phyloP scores from a whole-genome alignment of 345 rosid species.

The Linum usitatissimum region DNA sequence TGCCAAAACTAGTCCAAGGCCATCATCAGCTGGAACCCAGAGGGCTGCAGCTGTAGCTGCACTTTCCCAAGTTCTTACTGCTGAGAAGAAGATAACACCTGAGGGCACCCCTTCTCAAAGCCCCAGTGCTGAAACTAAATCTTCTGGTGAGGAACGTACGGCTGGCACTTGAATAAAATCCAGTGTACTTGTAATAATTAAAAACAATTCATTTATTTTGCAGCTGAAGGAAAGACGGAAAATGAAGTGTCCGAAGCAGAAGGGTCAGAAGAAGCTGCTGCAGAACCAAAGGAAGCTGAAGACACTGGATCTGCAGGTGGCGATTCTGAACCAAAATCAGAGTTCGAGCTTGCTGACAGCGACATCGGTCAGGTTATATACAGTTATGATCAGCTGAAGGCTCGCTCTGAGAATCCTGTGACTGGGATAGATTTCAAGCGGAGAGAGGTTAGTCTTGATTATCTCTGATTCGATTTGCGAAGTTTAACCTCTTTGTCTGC shows the following conservation, averaged over 20 bases:
- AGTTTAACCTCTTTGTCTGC: background rate
- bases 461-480: background rate
- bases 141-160: slow-evolving; percentile 30
- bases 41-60: slow-evolving; percentile 98
- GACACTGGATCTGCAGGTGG: slow-evolving; percentile 32
- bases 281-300: slow-evolving; percentile 40
- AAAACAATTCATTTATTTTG: background rate
- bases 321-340: slow-evolving; percentile 40
- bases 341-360: slow-evolving; percentile 34
- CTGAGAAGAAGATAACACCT: slow-evolving; percentile 64
- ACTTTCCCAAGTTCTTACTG: slow-evolving; percentile 77
- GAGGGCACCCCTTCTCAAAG: slow-evolving; percentile 54
- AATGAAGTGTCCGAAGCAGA: slow-evolving; percentile 30
- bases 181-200: background rate
- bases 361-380: slow-evolving; percentile 32
- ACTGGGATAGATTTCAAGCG: slow-evolving; percentile 81
- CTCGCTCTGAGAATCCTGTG: slow-evolving; percentile 78
- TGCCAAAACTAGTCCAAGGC: slow-evolving; percentile 32
- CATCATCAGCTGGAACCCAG: slow-evolving; percentile 46
- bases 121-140: slow-evolving; percentile 35
- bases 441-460: slow-evolving; percentile 64
- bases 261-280: slow-evolving; percentile 33
- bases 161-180: too few relatives aligned
- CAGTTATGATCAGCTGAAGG: slow-evolving; percentile 77
- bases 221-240: background rate